A percentile compares a stretch with the other conserved stretches of the same genome.
These are phyloP conservation scores for Clonostachys rhizophaga DNA, from an alignment of 2,329 filamentous ascomycete species.

Conservation along the genomic window DNA sequence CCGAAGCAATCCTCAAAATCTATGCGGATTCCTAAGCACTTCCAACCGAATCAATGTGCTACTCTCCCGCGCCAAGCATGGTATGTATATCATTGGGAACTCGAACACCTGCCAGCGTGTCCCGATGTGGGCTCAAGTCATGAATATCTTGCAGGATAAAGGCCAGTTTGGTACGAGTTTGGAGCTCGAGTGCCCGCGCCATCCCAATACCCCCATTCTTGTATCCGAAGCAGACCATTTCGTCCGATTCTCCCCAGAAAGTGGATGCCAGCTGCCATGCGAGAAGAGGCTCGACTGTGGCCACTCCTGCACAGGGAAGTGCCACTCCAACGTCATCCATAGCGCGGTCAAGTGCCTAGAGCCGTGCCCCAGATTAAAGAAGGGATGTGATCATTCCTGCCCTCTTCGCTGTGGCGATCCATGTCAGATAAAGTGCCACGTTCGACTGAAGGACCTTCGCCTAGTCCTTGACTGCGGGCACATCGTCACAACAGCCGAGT, in stretches of 20 bases:
- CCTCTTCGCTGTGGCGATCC: slow-evolving; percentile 32
- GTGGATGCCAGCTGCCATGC: slow-evolving; percentile 53
- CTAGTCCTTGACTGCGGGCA: slow-evolving; percentile 38
- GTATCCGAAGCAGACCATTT: slow-evolving; percentile 56
- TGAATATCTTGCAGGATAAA: slow-evolving; percentile 39
- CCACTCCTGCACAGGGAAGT: slow-evolving; percentile 37
- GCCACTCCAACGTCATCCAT: slow-evolving; percentile 43
- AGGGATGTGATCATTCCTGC: slow-evolving; percentile 39
- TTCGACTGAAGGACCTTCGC: slow-evolving; percentile 16
- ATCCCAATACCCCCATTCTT: slow-evolving; percentile 43
- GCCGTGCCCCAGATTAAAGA: slow-evolving; percentile 32
- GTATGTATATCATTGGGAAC: slow-evolving; percentile 70
- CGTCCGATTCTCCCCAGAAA: slow-evolving; percentile 49
- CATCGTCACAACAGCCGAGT: slow-evolving; percentile 16
- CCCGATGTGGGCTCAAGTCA: slow-evolving; percentile 59
- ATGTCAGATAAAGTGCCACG: slow-evolving; percentile 23
- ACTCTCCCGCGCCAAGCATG: slow-evolving; percentile 61
- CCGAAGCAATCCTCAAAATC: slow-evolving; percentile 56
- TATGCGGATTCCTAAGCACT: slow-evolving; percentile 61
- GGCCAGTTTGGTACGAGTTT: slow-evolving; percentile 44
- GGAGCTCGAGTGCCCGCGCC: slow-evolving; percentile 55
- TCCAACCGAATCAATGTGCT: slow-evolving; percentile 67
- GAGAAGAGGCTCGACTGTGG: slow-evolving; percentile 41
- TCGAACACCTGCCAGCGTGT: slow-evolving; percentile 49
- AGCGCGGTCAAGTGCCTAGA: slow-evolving; percentile 37